These are phyloP conservation scores for Ganoderma lucidum DNA, from an alignment of 1,284 basidiomycete species.

Conservation along the genomic window DNA sequence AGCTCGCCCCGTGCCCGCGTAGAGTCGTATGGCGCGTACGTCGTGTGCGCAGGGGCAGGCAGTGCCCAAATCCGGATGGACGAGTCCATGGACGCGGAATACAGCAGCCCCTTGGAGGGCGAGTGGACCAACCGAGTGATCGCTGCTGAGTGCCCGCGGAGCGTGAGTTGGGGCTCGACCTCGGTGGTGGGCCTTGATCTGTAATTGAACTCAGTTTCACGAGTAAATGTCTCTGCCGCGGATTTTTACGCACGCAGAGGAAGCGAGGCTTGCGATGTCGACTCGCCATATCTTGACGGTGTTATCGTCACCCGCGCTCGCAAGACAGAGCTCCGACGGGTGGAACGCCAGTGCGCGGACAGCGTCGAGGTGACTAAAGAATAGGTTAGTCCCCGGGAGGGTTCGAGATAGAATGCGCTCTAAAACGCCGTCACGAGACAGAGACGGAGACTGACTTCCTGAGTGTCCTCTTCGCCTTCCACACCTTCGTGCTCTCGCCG, in stretches of 20 bases:
- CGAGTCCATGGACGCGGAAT: slow-evolving; percentile 93
- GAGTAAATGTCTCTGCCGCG: slow-evolving; percentile 24
- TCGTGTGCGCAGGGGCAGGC: slow-evolving; percentile 75
- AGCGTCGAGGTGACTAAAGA: slow-evolving; percentile 87
- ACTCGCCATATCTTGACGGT: slow-evolving; percentile 97
- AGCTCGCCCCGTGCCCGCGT: slow-evolving; percentile 81
- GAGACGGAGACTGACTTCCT: slow-evolving; percentile 80
- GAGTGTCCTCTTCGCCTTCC: slow-evolving; percentile 86
- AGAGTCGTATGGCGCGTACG: slow-evolving; percentile 90
- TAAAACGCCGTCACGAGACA: slow-evolving; percentile 46
- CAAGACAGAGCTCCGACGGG: slow-evolving; percentile 82
- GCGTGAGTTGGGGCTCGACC: slow-evolving; percentile 90
- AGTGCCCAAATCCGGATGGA: slow-evolving; percentile 93
- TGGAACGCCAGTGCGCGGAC: slow-evolving; percentile 92
- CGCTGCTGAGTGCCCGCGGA: slow-evolving; percentile 92
- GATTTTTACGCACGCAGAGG: slow-evolving; percentile 66
- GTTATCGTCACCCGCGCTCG: slow-evolving; percentile 93
- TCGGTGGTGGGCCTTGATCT: slow-evolving; percentile 77
- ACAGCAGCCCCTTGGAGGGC: slow-evolving; percentile 77
- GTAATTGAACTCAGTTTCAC: slow-evolving; percentile 32
- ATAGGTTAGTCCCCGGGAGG: slow-evolving; percentile 34
- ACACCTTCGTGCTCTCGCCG: slow-evolving; percentile 76
- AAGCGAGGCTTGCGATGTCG: slow-evolving; percentile 75
- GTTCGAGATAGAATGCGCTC: slow-evolving; percentile 21
- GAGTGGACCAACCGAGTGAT: slow-evolving; percentile 92